Evolutionary conservation across 768 basidiomycete genomes (phyloP).

Genomic region (Suillus lakei): DNA sequence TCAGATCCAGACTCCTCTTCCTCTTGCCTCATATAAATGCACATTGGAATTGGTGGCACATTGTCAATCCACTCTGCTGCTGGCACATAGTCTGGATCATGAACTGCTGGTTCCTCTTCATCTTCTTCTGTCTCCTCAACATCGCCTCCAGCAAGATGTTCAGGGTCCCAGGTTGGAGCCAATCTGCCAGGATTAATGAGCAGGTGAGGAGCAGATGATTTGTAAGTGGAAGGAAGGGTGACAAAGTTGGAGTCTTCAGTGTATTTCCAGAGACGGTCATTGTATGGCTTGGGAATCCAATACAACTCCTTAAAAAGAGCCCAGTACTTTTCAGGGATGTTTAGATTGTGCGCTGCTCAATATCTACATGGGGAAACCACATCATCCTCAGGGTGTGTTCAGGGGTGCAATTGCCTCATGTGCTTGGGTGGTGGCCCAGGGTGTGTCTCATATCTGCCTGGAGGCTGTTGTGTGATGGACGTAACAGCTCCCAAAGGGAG

Average conservation of each 20-base stretch:
- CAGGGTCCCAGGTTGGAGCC: neutral
- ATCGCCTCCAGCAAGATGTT: neutral
- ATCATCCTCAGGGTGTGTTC: no score
- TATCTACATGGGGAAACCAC: no score
- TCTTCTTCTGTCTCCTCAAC: neutral
- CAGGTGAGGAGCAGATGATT: neutral
- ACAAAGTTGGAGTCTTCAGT: neutral
- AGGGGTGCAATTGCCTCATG: no score
- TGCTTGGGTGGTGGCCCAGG: no score
- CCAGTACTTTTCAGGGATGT: no score
- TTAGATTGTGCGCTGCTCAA: no score
- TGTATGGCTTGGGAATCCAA: slow-evolving; percentile 5
- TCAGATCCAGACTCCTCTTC: neutral
- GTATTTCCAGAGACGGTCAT: slow-evolving; percentile 5
- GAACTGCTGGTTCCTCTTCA: neutral
- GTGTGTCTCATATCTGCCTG: no score
- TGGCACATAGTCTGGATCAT: neutral
- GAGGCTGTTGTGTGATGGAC: no score
- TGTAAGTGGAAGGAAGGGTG: neutral
- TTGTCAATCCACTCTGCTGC: neutral
- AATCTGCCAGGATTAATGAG: neutral
- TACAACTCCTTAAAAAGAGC: neutral
- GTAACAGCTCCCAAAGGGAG: no score
- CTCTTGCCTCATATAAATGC: neutral
- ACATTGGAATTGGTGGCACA: neutral